phyloP scores from a whole-genome alignment of 305 asterid species.

The Fraxinus velutina region DNA sequence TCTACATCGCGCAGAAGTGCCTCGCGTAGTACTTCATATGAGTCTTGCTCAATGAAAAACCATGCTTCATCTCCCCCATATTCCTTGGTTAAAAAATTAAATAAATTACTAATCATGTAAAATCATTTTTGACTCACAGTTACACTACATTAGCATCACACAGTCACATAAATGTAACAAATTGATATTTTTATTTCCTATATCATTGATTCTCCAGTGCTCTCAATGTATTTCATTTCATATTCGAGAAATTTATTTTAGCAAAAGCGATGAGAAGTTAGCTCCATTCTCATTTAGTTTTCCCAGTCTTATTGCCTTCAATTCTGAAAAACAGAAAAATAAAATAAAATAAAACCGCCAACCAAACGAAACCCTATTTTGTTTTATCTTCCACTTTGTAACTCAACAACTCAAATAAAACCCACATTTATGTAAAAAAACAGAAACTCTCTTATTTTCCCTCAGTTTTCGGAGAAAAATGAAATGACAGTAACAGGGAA shows the following conservation, averaged over 20 bases:
- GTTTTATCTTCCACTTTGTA: neutral
- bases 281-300: neutral
- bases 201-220: neutral
- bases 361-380: neutral
- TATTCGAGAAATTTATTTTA: neutral
- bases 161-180: neutral
- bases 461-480: neutral
- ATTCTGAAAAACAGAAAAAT: neutral
- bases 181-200: neutral
- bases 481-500: neutral
- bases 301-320: neutral
- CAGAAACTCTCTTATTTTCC: neutral
- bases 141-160: neutral
- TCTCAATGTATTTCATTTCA: neutral
- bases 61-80: constrained; percentile 33
- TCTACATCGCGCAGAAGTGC: constrained; percentile 27
- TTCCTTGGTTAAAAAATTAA: constrained; percentile 1
- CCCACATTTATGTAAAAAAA: neutral
- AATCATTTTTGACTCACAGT: neutral
- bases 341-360: neutral
- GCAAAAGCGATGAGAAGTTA: neutral
- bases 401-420: neutral
- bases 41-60: constrained; percentile 29
- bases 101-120: neutral
- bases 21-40: constrained; percentile 28